Evolutionary conservation across 257 asterid genomes (phyloP), one percentile per base, ranked within the genome.

Genomic region (Rhazya stricta): DNA sequence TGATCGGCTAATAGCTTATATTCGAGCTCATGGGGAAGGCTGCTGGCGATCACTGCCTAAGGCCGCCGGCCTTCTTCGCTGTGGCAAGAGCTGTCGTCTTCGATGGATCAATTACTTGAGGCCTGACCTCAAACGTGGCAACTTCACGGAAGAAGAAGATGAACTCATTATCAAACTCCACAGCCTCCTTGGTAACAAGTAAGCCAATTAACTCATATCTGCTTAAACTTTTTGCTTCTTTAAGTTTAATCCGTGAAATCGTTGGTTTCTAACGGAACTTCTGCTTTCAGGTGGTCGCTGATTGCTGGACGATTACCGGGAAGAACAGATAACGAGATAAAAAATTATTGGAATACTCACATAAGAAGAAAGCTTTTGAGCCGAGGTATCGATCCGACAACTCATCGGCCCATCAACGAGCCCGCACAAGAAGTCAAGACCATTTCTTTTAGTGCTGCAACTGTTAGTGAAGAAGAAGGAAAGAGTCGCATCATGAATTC

Each of bases 21-120:
- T 94, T 61, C 84, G 90, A 9, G 86, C 89, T 12, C 94, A 94
- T 71, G 97, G 98, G 0, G 98, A 94, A 85, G 98, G 98, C 7
- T 90, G 98, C 82, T 94, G 98, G 98, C 85, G 98, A 25, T 90
- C 96, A 2, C 92, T 91, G 42, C 98, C 98, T 6, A 94, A 94
- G 58, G 96, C 98, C 25, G 98, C 98, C 48, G 98, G 98, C 5
- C 94, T 94, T 70, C 91, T 94, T 69, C 91, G 98, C 43, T 94
- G 98, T 77, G 97, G 98, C 74, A 91, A 93, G 82, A 91, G 98
- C 80, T 91, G 97, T 76, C 92, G 98, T 45, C 93, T 91, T 41
- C 85, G 98, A 0, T 93, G 98, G 98, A 93, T 93, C 86, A 93
- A 93, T 77, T 93, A 93, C 81, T 70, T 93, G 70, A 77, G 98